Base-by-base conservation (phyloP, 306 rosid genomes). In the Gillenia trifoliata region DNA sequence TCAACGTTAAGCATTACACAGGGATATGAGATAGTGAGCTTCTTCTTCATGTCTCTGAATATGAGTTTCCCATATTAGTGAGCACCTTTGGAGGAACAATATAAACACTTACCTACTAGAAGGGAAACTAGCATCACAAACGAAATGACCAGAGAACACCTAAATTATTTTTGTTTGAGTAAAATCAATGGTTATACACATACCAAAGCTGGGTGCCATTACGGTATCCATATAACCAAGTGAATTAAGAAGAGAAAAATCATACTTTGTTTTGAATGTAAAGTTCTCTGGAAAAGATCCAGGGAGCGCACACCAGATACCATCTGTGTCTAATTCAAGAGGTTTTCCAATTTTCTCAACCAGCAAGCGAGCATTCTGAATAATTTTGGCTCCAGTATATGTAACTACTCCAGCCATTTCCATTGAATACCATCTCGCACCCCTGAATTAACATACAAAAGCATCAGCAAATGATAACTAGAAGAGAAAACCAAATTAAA, bases 341-440 rank as follows among this genome's bases (percentile, higher is more conserved):
- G 98, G 98, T 78, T 91, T 94, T 82, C 98, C 98, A 82, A 94
- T 94, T 87, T 88, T 94, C 73, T 94, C 98, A 66, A 94, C 92
- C 65, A 94, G 88, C 77, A 94, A 72, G 43, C 97, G 93, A 50
- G 98, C 97, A 87, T 91, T 94, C 87, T 94, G 98, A 79, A 94
- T 94, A 41, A 94, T 94, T 88, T 94, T 94, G 68, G 98, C 98
- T 77, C 98, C 98, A 52, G 98, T 94, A 85, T 94, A 91, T n/a
- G 98, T 94, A 82, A 94, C 98, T 66, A 94, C 98, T 52, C 98
- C 98, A 72, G 98, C 98, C 98, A 94, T 94, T 91, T 94, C 98
- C 98, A 94, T 94, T 31, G 98, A 94, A 78, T 94, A 94, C 98
- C 98, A 94, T 87, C 98, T 86, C 64, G 98, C 98, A 67, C 98